These are phyloP conservation scores for Xylariaceae sp. DNA, from an alignment of 2,329 filamentous ascomycete species.

Conservation along the genomic window DNA sequence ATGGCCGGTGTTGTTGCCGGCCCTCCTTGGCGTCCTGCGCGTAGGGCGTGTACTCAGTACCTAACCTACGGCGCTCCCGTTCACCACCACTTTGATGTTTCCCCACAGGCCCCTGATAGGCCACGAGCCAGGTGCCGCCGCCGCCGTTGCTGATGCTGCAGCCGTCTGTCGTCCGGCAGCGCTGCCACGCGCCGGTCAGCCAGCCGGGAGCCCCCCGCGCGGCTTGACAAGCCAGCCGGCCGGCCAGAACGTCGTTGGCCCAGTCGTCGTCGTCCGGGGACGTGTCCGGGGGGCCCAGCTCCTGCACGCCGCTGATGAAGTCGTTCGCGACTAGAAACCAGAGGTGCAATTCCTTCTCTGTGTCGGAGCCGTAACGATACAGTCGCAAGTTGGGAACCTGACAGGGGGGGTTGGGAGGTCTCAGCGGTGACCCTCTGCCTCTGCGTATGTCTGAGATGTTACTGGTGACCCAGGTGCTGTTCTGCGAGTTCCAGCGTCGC, in stretches of 20 bases:
- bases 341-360: not conserved
- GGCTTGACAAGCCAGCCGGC: no score
- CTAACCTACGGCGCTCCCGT: no score
- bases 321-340: not conserved
- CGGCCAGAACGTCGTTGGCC: not conserved
- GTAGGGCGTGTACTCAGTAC: no score
- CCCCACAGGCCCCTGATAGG: not conserved
- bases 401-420: not conserved
- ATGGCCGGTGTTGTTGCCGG: no score
- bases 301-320: not conserved
- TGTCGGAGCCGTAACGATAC: not conserved
- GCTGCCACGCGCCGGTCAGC: not conserved
- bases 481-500: conserved; percentile 13
- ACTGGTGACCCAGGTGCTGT: conserved; percentile 4
- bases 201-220: no score
- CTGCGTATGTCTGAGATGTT: not conserved
- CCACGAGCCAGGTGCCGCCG: not conserved
- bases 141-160: not conserved
- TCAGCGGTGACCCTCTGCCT: not conserved
- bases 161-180: not conserved
- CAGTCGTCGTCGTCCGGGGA: not conserved
- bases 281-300: not conserved
- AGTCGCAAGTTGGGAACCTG: not conserved
- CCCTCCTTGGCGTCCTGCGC: no score
- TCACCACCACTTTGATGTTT: no score